These are phyloP conservation scores for Lichtheimia hyalospora DNA, from an alignment of 371 early-diverging fungal genomes.

Conservation along the genomic window DNA sequence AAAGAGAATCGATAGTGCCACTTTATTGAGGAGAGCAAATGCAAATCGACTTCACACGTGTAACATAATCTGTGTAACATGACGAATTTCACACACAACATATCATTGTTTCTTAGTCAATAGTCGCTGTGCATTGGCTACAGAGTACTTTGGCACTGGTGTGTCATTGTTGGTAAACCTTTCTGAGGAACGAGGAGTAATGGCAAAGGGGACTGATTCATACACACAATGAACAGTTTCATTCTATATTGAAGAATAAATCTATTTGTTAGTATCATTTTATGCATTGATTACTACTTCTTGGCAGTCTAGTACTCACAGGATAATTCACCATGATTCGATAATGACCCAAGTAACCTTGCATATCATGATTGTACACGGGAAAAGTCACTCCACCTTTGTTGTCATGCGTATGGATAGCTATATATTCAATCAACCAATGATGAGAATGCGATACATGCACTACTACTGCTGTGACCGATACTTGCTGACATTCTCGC, in stretches of 20 bases:
- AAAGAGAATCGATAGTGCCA: too few species aligned
- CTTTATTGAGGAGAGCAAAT: too few species aligned
- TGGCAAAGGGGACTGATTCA: slow-evolving; percentile 24
- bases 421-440: slow-evolving; percentile 2
- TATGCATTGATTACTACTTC: too few species aligned
- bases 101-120: too few species aligned
- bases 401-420: slow-evolving; percentile 23
- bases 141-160: background rate
- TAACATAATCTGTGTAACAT: too few species aligned
- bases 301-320: background rate
- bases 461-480: too few species aligned
- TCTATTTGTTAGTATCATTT: too few species aligned
- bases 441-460: background rate
- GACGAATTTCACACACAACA: too few species aligned
- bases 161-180: background rate
- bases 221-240: slow-evolving; percentile 22
- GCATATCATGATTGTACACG: slow-evolving; percentile 21
- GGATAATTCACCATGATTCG: slow-evolving; percentile 30
- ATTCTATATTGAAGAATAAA: slow-evolving; percentile 10
- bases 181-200: slow-evolving; percentile 9
- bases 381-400: slow-evolving; percentile 20
- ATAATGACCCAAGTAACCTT: slow-evolving; percentile 20
- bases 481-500: slow-evolving; percentile 32
- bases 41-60: too few species aligned
- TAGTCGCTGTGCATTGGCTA: background rate